Conservation (phyloP, 768 basidiomycete genomes). For the Cystobasidium onofrii region DNA sequence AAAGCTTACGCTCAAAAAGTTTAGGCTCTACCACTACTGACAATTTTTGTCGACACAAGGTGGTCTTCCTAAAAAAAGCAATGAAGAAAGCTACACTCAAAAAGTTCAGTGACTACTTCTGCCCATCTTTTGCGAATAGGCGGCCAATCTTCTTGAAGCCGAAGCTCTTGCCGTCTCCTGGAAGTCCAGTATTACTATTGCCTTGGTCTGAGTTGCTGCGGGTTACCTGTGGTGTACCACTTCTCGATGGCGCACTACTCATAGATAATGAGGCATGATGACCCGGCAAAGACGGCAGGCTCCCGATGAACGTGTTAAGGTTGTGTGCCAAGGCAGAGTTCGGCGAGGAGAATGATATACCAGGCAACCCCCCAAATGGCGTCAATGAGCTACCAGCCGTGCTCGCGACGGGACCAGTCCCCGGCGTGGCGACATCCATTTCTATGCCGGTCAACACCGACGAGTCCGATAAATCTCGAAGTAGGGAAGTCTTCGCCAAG, state of each 20-base stretch:
- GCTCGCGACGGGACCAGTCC: neutral
- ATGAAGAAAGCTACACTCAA: no score
- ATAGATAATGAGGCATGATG: neutral
- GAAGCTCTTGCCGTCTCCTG: neutral
- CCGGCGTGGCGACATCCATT: constrained; percentile 64
- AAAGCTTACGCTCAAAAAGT: no score
- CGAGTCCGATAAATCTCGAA: constrained; percentile 73
- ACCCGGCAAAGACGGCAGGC: constrained; percentile 18
- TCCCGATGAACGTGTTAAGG: constrained; percentile 24
- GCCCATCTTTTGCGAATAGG: constrained; percentile 13
- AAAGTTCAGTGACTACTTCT: no score
- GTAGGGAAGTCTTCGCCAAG: constrained; percentile 83
- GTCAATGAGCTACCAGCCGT: neutral
- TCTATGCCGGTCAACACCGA: constrained; percentile 90
- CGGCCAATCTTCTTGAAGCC: constrained; percentile 30
- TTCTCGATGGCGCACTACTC: neutral
- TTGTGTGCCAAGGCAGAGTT: constrained; percentile 27
- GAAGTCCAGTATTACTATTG: neutral
- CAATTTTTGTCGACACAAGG: no score
- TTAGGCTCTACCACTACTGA: no score
- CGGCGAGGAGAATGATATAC: constrained; percentile 17
- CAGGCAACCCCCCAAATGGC: neutral
- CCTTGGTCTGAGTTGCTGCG: neutral
- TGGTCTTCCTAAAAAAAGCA: no score
- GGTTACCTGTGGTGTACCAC: constrained; percentile 3